Evolutionary conservation across 2,329 filamentous ascomycete species (phyloP), one percentile per base, ranked within the genome.

Genomic region (Nemania diffusa): DNA sequence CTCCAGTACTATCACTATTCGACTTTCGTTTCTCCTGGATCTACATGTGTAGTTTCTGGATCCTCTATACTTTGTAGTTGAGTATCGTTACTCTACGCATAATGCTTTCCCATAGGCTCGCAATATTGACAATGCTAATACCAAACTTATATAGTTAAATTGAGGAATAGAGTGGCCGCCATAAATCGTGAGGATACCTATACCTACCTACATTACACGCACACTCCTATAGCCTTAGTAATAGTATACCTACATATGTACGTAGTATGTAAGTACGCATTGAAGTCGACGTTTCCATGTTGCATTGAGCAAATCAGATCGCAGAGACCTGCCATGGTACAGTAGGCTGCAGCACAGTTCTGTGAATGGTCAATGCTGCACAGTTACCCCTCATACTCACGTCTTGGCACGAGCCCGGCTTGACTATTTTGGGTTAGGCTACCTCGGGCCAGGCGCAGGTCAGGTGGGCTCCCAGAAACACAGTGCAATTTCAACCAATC

Each of bases 371-470:
- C 65, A 57, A 37, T 60, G 24, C 60, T 13, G 27, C 22, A 53
- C 32, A 22, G 6, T 27, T 68, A 71, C 69, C 69, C 69, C 69
- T 71, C 69, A 69, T 64, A 62, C 40, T 55, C 27, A 26, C 42
- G 50, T 51, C 64, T 69, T 65, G 69, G 67, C 67, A n/a, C 50
- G n/a, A 40, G 34, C 2, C 15, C 53, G 53, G 62, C 64, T 65
- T 67, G 50, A 37, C 64, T 22, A 1, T 20, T 61, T 59, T 4
- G 3, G 24, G 66, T 44, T 62, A 64, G 58, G 22, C 5, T 42
- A 13, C 22, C 37, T 37, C 59, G 59, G 62, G 67, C 58, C 51
- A 60, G 48, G 55, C 59, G 59, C 56, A 64, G 59, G 63, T 59
- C 67, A 69, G 60, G 57, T 61, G 61, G 63, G 57, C 48, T 52